A percentile compares a stretch with the other conserved stretches of the same genome.
These are phyloP conservation scores for Dendrothele bispora DNA, from an alignment of 768 basidiomycete species.

Conservation along the genomic window DNA sequence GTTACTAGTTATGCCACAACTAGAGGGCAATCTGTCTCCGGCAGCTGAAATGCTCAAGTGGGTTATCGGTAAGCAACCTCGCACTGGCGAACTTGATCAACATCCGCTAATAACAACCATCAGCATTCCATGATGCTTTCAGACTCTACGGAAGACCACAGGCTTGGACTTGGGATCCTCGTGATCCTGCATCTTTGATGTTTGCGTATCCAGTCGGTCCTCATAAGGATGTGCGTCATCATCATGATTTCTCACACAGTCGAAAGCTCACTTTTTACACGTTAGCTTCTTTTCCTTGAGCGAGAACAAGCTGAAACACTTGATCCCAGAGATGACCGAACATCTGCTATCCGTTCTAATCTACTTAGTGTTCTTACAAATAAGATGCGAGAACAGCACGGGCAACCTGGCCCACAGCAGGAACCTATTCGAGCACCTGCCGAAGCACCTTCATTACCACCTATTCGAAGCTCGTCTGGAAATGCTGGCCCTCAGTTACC, in stretches of 20 bases:
- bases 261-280: neutral
- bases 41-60: conserved; percentile 88
- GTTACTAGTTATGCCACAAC: conserved; percentile 89
- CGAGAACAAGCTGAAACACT: conserved; percentile 78
- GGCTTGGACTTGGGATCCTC: conserved; percentile 87
- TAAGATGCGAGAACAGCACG: conserved; percentile 52
- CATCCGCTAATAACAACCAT: conserved; percentile 13
- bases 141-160: conserved; percentile 86
- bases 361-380: conserved; percentile 63
- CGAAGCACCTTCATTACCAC: conserved; percentile 33
- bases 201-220: conserved; percentile 92
- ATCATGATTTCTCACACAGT: too few relatives aligned
- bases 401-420: conserved; percentile 10
- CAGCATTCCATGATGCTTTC: conserved; percentile 85
- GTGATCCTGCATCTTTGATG: conserved; percentile 81
- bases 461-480: conserved; percentile 24
- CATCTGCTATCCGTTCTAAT: conserved; percentile 63
- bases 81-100: neutral
- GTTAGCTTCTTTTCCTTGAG: conserved; percentile 82
- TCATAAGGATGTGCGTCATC: conserved; percentile 70
- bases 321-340: conserved; percentile 77
- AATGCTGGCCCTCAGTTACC: conserved; percentile 54
- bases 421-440: conserved; percentile 19
- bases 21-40: conserved; percentile 59
- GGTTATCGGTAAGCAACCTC: conserved; percentile 68